Base-by-base conservation (phyloP, 2,329 filamentous ascomycete species). In the Ophiostoma sp. region DNA sequence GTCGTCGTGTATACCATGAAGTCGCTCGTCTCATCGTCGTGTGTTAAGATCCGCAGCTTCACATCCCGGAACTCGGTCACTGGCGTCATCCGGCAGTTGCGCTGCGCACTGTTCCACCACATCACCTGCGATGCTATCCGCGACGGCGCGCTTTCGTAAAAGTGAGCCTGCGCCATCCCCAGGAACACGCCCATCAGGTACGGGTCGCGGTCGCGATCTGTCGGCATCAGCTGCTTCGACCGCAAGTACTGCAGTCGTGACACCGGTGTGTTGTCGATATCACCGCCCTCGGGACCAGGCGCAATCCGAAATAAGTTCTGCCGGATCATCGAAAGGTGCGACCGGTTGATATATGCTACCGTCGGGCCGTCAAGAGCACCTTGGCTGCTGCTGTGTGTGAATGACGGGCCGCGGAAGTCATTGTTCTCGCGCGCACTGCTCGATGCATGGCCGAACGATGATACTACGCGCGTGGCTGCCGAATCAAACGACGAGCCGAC, bases 161-260 rank as follows among this genome's bases (percentile, higher is more conserved):
- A 84, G 64, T 83, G 79, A 8, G 79, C 78, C 72, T 87, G 85
- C 7, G 85, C 85, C 81, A 87, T 84, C 64, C 82, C 81, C 12
- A 87, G 72, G 68, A 87, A 81, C 60, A 82, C 78, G 27, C 80
- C 83, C 5, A 84, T 77, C 47, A 86, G 77, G 68, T 84, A 81
- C 0, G 82, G 77, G 72, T 87, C 85, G 64, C 84, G 81, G 65
- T 86, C 80, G 1, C 75, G 70, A 65, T 86, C 79, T 2, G 76
- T 73, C 0, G 85, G 85, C 3, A 81, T 69, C 4, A 86, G 76
- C 64, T 76, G 76, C 73, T 81, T 83, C 5, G 80, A 78, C 1
- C 83, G 80, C 14, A 83, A 73, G 45, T 76, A 73, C 68, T 84
- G 82, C 9, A 87, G 75, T 5, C 79, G 77, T 62, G 77, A 73